A percentile compares a stretch with the other conserved stretches of the same genome.
Conservation (phyloP, 202 grass and related monocot genomes). For the Digitaria exilis region DNA sequence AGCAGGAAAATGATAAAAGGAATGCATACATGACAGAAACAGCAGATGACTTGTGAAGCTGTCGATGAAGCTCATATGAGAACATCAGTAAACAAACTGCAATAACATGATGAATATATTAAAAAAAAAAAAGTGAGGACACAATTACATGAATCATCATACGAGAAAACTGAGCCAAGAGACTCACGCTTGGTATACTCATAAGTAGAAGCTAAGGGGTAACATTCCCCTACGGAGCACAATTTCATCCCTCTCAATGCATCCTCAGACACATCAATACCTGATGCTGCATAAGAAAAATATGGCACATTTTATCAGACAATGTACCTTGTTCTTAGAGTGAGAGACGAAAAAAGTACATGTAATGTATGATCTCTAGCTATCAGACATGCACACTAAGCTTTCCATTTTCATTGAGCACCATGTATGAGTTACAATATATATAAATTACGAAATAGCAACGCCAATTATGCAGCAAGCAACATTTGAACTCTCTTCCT, state of each 20-base stretch:
- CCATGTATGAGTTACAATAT: neutral
- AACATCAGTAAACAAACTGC: constrained; percentile 88
- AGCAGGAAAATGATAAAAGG: neutral
- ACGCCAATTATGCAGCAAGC: neutral
- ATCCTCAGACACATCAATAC: constrained; percentile 54
- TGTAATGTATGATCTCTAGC: neutral
- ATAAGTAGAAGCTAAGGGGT: constrained; percentile 66
- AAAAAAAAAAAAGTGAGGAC: neutral
- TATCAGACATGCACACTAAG: constrained; percentile 17
- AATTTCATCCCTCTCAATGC: constrained; percentile 51
- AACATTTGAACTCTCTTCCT: constrained; percentile 13
- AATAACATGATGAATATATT: neutral
- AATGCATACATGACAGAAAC: constrained; percentile 76
- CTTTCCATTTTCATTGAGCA: constrained; percentile 7
- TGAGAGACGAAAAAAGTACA: neutral
- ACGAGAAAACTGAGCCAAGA: constrained; percentile 15
- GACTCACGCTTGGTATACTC: constrained; percentile 82
- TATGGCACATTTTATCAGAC: constrained; percentile 13
- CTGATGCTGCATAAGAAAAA: constrained; percentile 58
- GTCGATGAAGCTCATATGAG: constrained; percentile 86
- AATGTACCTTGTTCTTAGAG: neutral
- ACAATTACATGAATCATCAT: constrained; percentile 10
- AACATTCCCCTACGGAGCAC: constrained; percentile 32
- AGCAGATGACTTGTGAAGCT: constrained; percentile 52
- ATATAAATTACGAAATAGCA: neutral